Percentiles rank a stretch among this genome's conserved stretches.
Conservation (phyloP, 2,329 filamentous ascomycete genomes). For the Whalleya microplaca region DNA sequence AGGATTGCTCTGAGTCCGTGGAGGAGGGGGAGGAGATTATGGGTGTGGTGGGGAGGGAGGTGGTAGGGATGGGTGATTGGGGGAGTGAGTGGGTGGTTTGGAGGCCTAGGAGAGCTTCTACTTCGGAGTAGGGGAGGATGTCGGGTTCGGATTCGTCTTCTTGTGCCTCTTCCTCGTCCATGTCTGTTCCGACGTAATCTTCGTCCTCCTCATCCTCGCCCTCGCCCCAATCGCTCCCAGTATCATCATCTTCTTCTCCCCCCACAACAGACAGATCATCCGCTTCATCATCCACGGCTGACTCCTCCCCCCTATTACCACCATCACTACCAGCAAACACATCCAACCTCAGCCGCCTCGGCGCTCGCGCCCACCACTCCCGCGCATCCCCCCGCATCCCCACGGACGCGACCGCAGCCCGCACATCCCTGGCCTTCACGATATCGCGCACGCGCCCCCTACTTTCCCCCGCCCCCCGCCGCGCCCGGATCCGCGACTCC, state of each 20-base stretch:
- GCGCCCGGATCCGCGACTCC: constrained; percentile 67
- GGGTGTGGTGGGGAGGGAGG: too few species aligned
- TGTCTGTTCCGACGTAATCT: neutral
- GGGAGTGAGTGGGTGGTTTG: too few species aligned
- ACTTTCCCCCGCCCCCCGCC: constrained; percentile 29
- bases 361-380: constrained; percentile 52
- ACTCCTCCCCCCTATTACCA: constrained; percentile 33
- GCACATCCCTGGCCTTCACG: constrained; percentile 51
- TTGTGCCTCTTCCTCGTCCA: too few species aligned
- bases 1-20: constrained; percentile 10
- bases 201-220: constrained; percentile 4
- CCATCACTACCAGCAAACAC: constrained; percentile 45
- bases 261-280: neutral
- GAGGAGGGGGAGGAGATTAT: constrained; percentile 2
- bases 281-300: neutral
- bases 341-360: constrained; percentile 53
- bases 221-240: constrained; percentile 6
- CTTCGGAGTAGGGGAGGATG: constrained; percentile 47
- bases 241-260: neutral
- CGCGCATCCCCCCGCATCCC: constrained; percentile 44
- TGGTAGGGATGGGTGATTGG: too few species aligned
- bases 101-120: constrained; percentile 45
- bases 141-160: constrained; percentile 29
- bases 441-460: constrained; percentile 26
- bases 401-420: constrained; percentile 53